Percentiles rank a stretch among this genome's conserved stretches.
Conservation (phyloP, 2,329 filamentous ascomycete genomes). For the Paradendryphiella salina region DNA sequence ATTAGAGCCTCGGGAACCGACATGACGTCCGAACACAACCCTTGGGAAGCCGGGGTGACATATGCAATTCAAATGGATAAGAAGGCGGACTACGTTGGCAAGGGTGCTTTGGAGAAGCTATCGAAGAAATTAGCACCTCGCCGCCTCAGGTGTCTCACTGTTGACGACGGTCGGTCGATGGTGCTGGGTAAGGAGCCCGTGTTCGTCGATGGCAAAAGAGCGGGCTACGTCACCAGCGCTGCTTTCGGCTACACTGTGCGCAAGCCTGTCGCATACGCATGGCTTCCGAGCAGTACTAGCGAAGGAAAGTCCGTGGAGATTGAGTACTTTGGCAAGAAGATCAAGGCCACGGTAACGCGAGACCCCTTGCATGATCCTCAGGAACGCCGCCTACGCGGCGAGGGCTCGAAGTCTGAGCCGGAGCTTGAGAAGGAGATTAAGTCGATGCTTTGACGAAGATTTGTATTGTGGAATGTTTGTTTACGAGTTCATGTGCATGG, state of each 20-base stretch:
- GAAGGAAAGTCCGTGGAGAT: slow-evolving; percentile 60
- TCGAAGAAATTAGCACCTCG: slow-evolving; percentile 44
- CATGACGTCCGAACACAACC: slow-evolving; percentile 64
- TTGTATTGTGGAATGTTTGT: slow-evolving; percentile 16
- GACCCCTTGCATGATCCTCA: slow-evolving; percentile 57
- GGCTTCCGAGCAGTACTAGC: slow-evolving; percentile 54
- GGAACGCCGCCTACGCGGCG: slow-evolving; percentile 43
- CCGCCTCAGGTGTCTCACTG: slow-evolving; percentile 55
- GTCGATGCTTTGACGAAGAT: slow-evolving; percentile 23
- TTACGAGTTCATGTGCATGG: slow-evolving; percentile 18
- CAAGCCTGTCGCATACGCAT: slow-evolving; percentile 63
- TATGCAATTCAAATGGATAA: slow-evolving; percentile 56
- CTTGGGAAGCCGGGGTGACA: slow-evolving; percentile 61
- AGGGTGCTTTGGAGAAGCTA: slow-evolving; percentile 52
- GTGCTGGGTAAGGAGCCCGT: slow-evolving; percentile 67
- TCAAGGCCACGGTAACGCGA: slow-evolving; percentile 57
- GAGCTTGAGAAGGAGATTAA: slow-evolving; percentile 30
- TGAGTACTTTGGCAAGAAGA: slow-evolving; percentile 62
- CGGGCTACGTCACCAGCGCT: slow-evolving; percentile 64
- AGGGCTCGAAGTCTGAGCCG: slow-evolving; percentile 22
- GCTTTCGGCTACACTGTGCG: slow-evolving; percentile 63
- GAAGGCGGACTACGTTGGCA: slow-evolving; percentile 55
- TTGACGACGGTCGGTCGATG: slow-evolving; percentile 61
- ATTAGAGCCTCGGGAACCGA: slow-evolving; percentile 62
- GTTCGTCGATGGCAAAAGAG: slow-evolving; percentile 52